These are phyloP conservation scores for Papilionanthe hybrid DNA, from an alignment of 116 monocot genomes.

Conservation along the genomic window DNA sequence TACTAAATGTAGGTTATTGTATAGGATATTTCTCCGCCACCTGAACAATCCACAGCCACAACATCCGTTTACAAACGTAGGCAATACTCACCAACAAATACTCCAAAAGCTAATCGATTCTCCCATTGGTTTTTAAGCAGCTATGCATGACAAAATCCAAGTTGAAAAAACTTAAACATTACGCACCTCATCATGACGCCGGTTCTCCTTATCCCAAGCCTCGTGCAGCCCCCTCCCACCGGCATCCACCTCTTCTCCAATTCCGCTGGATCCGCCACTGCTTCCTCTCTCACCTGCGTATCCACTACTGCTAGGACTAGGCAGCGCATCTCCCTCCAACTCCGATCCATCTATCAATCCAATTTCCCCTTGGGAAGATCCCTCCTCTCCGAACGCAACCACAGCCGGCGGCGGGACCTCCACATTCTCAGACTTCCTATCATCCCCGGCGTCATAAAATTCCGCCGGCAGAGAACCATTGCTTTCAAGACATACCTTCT, in stretches of 20 bases:
- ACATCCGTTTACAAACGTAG: neutral
- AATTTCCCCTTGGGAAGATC: conserved; percentile 6
- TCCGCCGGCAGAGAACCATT: conserved; percentile 27
- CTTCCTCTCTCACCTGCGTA: conserved; percentile 82
- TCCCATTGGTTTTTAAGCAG: no score
- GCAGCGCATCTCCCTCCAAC: conserved; percentile 31
- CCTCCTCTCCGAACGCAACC: neutral
- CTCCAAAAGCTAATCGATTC: neutral
- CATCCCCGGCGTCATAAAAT: conserved; percentile 8
- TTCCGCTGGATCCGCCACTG: conserved; percentile 60
- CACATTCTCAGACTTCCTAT: conserved; percentile 18
- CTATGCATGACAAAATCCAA: neutral
- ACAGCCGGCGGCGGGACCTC: neutral
- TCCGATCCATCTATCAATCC: conserved; percentile 35
- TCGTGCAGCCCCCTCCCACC: conserved; percentile 15
- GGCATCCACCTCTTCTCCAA: conserved; percentile 36
- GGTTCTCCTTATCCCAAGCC: conserved; percentile 53
- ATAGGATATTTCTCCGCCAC: neutral
- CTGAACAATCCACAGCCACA: neutral
- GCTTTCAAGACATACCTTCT: neutral
- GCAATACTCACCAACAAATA: neutral
- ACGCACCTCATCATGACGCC: conserved; percentile 57
- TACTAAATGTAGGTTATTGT: no score
- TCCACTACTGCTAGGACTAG: conserved; percentile 80
- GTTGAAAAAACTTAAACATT: neutral